Percentiles rank a stretch among this genome's conserved stretches.
Evolutionary conservation across 208 protist species (phyloP).

Genomic region (Vickermania ingenoplastis): DNA sequence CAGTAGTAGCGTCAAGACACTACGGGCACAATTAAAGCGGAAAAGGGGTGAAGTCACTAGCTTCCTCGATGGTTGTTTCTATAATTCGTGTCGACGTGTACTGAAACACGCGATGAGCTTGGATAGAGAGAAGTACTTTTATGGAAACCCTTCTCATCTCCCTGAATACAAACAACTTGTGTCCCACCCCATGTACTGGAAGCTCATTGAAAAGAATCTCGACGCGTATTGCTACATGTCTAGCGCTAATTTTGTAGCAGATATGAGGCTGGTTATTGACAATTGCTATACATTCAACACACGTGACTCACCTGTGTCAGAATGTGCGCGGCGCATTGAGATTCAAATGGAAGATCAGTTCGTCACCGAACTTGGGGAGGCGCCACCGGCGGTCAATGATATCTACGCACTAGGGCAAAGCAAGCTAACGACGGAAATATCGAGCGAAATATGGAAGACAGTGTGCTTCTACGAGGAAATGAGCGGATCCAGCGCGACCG

Average conservation of each 20-base stretch:
- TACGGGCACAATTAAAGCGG: no score
- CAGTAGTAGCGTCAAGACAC: no score
- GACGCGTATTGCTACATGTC: constrained; percentile 46
- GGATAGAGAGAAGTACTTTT: constrained; percentile 36
- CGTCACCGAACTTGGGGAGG: constrained; percentile 43
- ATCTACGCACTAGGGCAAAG: constrained; percentile 21
- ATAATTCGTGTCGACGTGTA: constrained; percentile 35
- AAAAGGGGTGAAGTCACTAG: constrained; percentile 35
- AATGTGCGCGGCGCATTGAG: constrained; percentile 44
- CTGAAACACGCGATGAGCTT: constrained; percentile 20
- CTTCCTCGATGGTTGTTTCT: constrained; percentile 56
- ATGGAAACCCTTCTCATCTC: constrained; percentile 31
- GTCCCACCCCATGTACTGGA: constrained; percentile 52
- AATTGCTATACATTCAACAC: constrained; percentile 81
- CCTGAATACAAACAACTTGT: constrained; percentile 43
- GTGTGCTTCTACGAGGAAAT: constrained; percentile 50
- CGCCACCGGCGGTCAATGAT: constrained; percentile 25
- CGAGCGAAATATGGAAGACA: constrained; percentile 24
- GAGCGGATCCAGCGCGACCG: constrained; percentile 7
- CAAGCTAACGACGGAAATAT: constrained; percentile 13
- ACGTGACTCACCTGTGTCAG: constrained; percentile 24
- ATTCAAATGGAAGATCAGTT: constrained; percentile 77
- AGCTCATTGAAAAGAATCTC: constrained; percentile 47
- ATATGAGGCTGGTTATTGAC: constrained; percentile 73
- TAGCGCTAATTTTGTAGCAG: constrained; percentile 50